These are phyloP conservation scores for Albugo laibachii DNA, from an alignment of 352 stramenopile genomes.

Conservation along the genomic window DNA sequence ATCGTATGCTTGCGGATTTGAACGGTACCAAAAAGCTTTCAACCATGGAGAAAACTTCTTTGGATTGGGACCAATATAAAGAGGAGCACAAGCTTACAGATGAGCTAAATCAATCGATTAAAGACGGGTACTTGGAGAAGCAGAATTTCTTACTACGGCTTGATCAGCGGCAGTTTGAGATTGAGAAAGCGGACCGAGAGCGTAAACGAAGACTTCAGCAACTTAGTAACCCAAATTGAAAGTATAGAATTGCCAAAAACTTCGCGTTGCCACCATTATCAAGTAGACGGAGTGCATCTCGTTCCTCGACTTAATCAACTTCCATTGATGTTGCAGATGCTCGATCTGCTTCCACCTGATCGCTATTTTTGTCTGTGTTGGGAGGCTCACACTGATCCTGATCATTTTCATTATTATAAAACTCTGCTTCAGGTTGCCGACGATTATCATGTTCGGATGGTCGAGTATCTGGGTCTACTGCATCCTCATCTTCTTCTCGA, in stretches of 20 bases:
- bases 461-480: constrained; percentile 35
- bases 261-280: no score
- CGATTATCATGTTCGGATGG: constrained; percentile 40
- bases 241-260: no score
- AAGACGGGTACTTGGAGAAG: constrained; percentile 90
- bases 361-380: no score
- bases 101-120: constrained; percentile 83
- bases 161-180: constrained; percentile 76
- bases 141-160: constrained; percentile 88
- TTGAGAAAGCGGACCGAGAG: constrained; percentile 76
- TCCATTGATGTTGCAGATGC: no score
- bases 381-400: neutral
- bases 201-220: constrained; percentile 18
- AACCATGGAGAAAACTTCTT: constrained; percentile 87
- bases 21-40: constrained; percentile 82
- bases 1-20: constrained; percentile 73
- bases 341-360: no score
- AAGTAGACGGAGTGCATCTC: no score
- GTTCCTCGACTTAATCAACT: no score
- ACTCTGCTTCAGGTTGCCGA: constrained; percentile 58
- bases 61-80: constrained; percentile 94
- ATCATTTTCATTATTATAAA: constrained; percentile 66
- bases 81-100: constrained; percentile 81
- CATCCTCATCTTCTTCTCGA: constrained; percentile 65
- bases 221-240: no score